Evolutionary conservation across 1,284 basidiomycete species (phyloP), one percentile per base, ranked within the genome.

Genomic region (Fomitopsis palustris): DNA sequence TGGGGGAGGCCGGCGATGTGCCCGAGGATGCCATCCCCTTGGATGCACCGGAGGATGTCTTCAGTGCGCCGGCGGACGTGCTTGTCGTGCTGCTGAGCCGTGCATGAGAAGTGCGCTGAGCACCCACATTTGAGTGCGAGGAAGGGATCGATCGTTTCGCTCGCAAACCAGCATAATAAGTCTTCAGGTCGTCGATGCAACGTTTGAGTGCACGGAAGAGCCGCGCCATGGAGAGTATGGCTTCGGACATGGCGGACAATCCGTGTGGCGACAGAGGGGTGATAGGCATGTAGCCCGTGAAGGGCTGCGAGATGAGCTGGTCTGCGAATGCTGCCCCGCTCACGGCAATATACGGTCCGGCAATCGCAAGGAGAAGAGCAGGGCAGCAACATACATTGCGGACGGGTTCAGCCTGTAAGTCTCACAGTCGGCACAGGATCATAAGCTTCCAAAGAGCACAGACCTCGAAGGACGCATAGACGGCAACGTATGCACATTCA

Each of bases 251-350:
- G 47, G 47, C 29, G 23, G 27, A 2, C 2, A 14, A 19, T 27
- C 21, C 25, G 5, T 5, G 25, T 8, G n/a, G 10, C 7, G n/a
- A n/a, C 21, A 9, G 43, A 49, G 47, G 47, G 8, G 31, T 16
- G 47, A 49, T 6, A 14, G 23, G 60, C 21, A 58, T 57, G 52
- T 47, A 27, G 53, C 60, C 59, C 25, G 54, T 58, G 10, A 66
- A 53, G 6, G 41, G 38, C 52, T 61, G 45, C 9, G 55, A 43
- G 45, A 62, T 54, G 25, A 64, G 33, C 31, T 21, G 33, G 38
- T 65, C 62, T 29, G 54, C 59, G 45, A 61, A 61, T 9, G 61
- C 61, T 1, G 64, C 64, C 1, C 61, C 64, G 41, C 52, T 29
- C 17, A 66, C 61, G 17, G 35, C 42, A 21, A 66, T 53, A 27